A percentile compares a stretch with the other conserved stretches of the same genome.
These are phyloP conservation scores for Monosporozyma unispora DNA, from an alignment of 805 yeast species.

Conservation along the genomic window DNA sequence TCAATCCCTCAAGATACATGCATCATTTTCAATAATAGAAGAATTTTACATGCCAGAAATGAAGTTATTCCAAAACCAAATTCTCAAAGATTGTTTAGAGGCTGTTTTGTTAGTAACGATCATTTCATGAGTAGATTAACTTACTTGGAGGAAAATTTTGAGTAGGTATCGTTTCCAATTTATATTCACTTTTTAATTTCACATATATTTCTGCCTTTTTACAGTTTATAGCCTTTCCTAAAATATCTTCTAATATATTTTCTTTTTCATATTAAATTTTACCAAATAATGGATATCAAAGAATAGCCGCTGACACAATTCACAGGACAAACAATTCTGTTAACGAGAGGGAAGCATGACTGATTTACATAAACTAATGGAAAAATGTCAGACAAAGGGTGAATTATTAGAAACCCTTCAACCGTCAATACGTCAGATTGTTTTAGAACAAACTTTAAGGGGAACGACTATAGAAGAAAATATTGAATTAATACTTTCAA, in stretches of 20 bases:
- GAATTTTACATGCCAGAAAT: constrained; percentile 62
- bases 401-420: constrained; percentile 10
- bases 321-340: not conserved
- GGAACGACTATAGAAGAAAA: not conserved
- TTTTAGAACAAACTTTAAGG: constrained; percentile 2
- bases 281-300: not conserved
- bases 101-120: constrained; percentile 67
- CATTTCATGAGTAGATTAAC: constrained; percentile 55
- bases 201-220: not conserved
- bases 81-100: constrained; percentile 59
- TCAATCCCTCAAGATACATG: constrained; percentile 52
- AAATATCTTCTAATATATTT: too few species aligned
- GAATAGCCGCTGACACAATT: not conserved
- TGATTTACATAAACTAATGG: constrained; percentile 8
- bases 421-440: constrained; percentile 13
- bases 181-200: too few species aligned
- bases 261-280: not conserved
- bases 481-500: constrained; percentile 12
- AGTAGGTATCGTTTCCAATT: too few species aligned
- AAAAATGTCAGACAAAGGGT: constrained; percentile 4
- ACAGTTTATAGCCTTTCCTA: not conserved
- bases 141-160: constrained; percentile 22
- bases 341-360: not conserved
- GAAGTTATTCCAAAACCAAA: constrained; percentile 41
- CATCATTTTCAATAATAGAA: constrained; percentile 61